phyloP scores from a whole-genome alignment of 108 stramenopile species.

The Conticribra weissflogii region DNA sequence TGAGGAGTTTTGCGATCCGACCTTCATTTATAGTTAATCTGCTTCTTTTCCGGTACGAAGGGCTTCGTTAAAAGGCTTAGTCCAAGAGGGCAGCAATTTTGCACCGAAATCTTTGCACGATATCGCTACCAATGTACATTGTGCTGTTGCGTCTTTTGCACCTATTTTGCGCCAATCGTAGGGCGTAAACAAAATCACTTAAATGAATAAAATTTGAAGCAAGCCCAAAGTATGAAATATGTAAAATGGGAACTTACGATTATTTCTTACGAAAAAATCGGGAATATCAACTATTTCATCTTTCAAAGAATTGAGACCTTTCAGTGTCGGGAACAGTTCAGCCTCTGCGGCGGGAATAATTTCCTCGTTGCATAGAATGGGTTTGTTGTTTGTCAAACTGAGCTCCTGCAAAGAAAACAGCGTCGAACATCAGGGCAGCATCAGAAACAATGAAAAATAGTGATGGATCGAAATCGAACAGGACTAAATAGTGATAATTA shows the following conservation, averaged over 20 bases:
- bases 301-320: conserved; percentile 27
- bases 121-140: conserved; percentile 78
- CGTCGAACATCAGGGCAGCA: not conserved
- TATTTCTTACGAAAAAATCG: conserved; percentile 62
- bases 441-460: not conserved
- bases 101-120: conserved; percentile 80
- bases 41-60: conserved; percentile 44
- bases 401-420: no score
- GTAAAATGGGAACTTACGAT: conserved; percentile 43
- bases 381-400: conserved; percentile 62
- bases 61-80: conserved; percentile 62
- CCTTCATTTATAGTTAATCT: conserved; percentile 63
- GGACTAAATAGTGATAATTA: not conserved
- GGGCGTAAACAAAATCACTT: not conserved
- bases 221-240: not conserved
- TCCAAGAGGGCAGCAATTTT: conserved; percentile 73
- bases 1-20: conserved; percentile 51
- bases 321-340: conserved; percentile 65
- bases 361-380: conserved; percentile 62
- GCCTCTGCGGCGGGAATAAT: conserved; percentile 70
- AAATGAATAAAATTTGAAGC: not conserved
- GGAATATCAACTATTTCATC: conserved; percentile 62
- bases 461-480: not conserved
- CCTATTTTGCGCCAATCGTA: conserved; percentile 8
- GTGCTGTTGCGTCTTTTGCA: conserved; percentile 44